These are phyloP conservation scores for Phytopythium montanum DNA, from an alignment of 352 stramenopile genomes.

Conservation along the genomic window DNA sequence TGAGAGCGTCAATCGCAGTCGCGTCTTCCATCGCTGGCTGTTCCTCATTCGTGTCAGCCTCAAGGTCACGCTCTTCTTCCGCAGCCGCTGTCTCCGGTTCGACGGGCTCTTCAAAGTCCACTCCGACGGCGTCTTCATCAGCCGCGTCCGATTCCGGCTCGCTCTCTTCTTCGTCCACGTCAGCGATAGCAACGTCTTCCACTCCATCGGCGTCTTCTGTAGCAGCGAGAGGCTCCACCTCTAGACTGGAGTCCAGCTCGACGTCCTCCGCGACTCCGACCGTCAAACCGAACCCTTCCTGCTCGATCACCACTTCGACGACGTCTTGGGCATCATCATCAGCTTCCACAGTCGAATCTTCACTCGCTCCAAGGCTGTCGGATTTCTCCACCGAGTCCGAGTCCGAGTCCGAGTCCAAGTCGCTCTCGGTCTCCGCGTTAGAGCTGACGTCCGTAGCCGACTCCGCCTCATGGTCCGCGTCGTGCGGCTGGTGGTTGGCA, in stretches of 20 bases:
- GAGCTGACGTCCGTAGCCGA: neutral
- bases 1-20: slow-evolving; percentile 5
- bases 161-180: neutral
- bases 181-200: slow-evolving; percentile 3
- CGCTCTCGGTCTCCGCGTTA: slow-evolving; percentile 4
- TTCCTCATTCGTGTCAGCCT: neutral
- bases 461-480: neutral
- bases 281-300: slow-evolving; percentile 9
- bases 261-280: slow-evolving; percentile 1
- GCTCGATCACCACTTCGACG: slow-evolving; percentile 8
- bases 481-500: slow-evolving; percentile 2
- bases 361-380: neutral
- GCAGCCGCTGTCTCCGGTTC: neutral
- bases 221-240: neutral
- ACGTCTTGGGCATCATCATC: slow-evolving; percentile 1
- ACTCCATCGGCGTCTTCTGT: neutral
- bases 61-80: neutral
- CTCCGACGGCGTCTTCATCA: neutral
- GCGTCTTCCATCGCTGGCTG: neutral
- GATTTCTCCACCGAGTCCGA: neutral
- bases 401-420: neutral
- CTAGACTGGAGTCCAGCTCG: neutral
- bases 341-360: neutral
- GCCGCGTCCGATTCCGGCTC: neutral
- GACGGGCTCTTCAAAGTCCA: neutral